phyloP scores from a whole-genome alignment of 768 basidiomycete genomes.

The Mycena crocata region DNA sequence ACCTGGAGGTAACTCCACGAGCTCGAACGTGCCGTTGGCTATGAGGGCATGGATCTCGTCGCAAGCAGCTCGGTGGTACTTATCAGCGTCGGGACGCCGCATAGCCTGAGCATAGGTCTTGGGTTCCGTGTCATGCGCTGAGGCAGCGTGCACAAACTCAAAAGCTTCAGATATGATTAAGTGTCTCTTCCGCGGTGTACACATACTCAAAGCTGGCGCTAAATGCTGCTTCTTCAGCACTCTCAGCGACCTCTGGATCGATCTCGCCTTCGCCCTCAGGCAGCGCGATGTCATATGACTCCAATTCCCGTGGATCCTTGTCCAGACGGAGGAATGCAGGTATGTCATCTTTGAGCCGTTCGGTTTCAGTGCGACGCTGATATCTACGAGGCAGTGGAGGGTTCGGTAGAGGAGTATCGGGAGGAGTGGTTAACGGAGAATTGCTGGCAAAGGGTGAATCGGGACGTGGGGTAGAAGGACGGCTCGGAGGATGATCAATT shows the following conservation, averaged over 20 bases:
- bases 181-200: slow-evolving; percentile 1
- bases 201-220: slow-evolving; percentile 6
- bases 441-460: neutral
- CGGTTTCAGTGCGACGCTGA: slow-evolving; percentile 6
- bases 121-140: slow-evolving; percentile 29
- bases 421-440: neutral
- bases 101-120: slow-evolving; percentile 35
- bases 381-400: neutral
- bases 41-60: slow-evolving; percentile 42
- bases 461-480: neutral
- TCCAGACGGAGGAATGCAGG: neutral
- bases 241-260: neutral
- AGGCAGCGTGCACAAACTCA: neutral
- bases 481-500: neutral
- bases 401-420: neutral
- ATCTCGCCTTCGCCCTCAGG: neutral
- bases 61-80: slow-evolving; percentile 40
- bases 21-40: slow-evolving; percentile 47
- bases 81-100: slow-evolving; percentile 20
- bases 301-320: neutral
- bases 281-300: neutral
- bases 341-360: slow-evolving; percentile 1
- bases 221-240: slow-evolving; percentile 2
- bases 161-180: slow-evolving; percentile 10
- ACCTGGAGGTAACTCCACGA: slow-evolving; percentile 45